phyloP scores from a whole-genome alignment of 352 stramenopile species.

The Globisporangium paroecandrum region DNA sequence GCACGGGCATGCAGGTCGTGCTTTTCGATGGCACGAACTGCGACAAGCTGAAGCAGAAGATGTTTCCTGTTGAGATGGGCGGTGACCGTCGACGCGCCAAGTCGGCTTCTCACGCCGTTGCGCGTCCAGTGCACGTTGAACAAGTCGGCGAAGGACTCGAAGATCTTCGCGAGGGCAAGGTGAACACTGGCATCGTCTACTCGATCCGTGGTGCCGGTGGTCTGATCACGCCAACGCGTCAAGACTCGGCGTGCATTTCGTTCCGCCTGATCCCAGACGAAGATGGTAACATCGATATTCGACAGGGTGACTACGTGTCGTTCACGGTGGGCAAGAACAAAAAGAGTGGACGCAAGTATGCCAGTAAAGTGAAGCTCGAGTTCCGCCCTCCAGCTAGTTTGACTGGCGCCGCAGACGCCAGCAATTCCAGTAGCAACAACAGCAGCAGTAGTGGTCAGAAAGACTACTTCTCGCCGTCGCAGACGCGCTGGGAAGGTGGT shows the following conservation, averaged over 20 bases:
- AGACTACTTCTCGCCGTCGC: conserved; percentile 53
- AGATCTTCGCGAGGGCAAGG: conserved; percentile 83
- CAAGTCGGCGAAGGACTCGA: conserved; percentile 79
- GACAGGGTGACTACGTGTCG: conserved; percentile 82
- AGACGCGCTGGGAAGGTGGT: conserved; percentile 46
- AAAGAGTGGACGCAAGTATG: conserved; percentile 86
- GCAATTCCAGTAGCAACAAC: conserved; percentile 13
- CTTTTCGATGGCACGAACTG: conserved; percentile 88
- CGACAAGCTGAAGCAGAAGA: conserved; percentile 88
- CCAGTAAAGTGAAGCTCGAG: conserved; percentile 86
- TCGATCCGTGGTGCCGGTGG: conserved; percentile 83
- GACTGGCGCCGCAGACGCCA: conserved; percentile 27
- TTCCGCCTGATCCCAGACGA: conserved; percentile 87
- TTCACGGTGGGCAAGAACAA: conserved; percentile 90
- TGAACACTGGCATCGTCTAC: conserved; percentile 84
- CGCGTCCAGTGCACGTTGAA: conserved; percentile 76
- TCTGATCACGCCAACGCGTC: conserved; percentile 79
- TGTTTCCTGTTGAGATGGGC: conserved; percentile 80
- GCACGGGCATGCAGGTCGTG: conserved; percentile 84
- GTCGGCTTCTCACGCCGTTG: conserved; percentile 63
- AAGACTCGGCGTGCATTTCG: conserved; percentile 82
- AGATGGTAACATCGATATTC: conserved; percentile 82
- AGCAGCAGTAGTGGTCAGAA: conserved; percentile 40
- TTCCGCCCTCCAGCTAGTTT: conserved; percentile 71
- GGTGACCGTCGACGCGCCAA: conserved; percentile 75